phyloP scores from a whole-genome alignment of 352 stramenopile genomes.

The Globisporangium polare region DNA sequence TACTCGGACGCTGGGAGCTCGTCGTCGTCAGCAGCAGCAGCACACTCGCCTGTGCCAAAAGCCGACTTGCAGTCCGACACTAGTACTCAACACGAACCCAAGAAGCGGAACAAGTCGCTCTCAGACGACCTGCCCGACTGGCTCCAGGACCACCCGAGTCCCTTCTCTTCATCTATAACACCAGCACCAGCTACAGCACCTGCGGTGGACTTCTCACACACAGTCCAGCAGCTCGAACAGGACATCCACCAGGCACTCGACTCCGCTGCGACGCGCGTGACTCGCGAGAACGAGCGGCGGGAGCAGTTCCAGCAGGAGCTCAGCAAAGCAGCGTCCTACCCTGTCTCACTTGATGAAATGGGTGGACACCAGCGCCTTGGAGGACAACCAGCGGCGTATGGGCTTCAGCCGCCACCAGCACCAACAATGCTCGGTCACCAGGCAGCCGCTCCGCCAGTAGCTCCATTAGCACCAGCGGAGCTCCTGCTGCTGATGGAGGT shows the following conservation, averaged over 20 bases:
- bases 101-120: conserved; percentile 1
- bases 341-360: conserved; percentile 1
- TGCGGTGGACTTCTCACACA: conserved; percentile 17
- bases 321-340: conserved; percentile 3
- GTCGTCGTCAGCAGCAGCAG: conserved; percentile 2
- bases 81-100: background rate
- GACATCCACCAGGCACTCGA: conserved; percentile 58
- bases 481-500: conserved; percentile 77
- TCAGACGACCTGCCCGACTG: conserved; percentile 18
- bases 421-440: background rate
- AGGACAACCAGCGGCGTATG: background rate
- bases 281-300: conserved; percentile 29
- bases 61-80: background rate
- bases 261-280: conserved; percentile 37
- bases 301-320: conserved; percentile 41
- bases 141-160: conserved; percentile 11
- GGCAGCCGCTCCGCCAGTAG: background rate
- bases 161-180: background rate
- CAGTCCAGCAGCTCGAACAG: conserved; percentile 48
- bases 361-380: background rate
- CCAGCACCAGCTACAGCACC: background rate
- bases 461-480: conserved; percentile 21
- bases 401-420: background rate
- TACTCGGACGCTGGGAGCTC: conserved; percentile 13
- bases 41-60: background rate